Percentiles rank a stretch among this genome's conserved stretches.
phyloP scores from a whole-genome alignment of 306 rosid species.

The Calophaca sinica region DNA sequence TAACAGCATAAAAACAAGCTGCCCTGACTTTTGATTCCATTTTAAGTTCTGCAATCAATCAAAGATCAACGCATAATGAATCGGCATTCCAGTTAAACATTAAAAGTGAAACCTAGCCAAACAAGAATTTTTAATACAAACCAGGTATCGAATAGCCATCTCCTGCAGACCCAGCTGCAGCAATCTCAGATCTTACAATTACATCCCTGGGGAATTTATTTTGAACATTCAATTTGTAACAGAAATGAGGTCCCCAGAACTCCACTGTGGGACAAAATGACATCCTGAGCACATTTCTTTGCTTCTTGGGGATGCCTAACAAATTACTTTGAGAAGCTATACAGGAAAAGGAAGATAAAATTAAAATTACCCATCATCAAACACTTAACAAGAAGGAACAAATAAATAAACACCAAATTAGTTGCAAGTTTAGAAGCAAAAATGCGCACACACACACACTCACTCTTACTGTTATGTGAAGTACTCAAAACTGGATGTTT shows the following conservation, averaged over 20 bases:
- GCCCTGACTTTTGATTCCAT: conserved; percentile 78
- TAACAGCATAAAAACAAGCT: conserved; percentile 68
- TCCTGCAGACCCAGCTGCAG: conserved; percentile 61
- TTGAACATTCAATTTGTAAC: conserved; percentile 40
- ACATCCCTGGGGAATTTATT: conserved; percentile 48
- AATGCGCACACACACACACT: conserved; percentile 22
- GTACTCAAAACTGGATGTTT: conserved; percentile 36
- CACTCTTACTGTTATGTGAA: conserved; percentile 54
- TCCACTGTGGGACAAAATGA: conserved; percentile 46
- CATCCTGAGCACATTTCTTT: conserved; percentile 37
- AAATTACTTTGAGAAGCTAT: conserved; percentile 58
- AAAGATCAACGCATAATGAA: conserved; percentile 17
- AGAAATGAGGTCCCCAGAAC: conserved; percentile 37
- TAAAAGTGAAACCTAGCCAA: conserved; percentile 22
- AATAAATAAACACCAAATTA: neutral
- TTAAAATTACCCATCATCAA: neutral
- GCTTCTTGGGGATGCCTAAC: conserved; percentile 49
- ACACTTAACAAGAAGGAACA: neutral
- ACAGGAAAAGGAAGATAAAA: conserved; percentile 31
- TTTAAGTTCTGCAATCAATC: conserved; percentile 62
- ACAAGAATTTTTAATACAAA: conserved; percentile 46
- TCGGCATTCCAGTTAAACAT: neutral
- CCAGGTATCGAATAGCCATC: conserved; percentile 63
- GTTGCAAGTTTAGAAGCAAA: neutral
- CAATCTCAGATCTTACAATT: conserved; percentile 68